Percentiles rank a stretch among this genome's conserved stretches.
Evolutionary conservation across 495 filamentous ascomycete species (phyloP).

Genomic region (Podospora tetraspora): DNA sequence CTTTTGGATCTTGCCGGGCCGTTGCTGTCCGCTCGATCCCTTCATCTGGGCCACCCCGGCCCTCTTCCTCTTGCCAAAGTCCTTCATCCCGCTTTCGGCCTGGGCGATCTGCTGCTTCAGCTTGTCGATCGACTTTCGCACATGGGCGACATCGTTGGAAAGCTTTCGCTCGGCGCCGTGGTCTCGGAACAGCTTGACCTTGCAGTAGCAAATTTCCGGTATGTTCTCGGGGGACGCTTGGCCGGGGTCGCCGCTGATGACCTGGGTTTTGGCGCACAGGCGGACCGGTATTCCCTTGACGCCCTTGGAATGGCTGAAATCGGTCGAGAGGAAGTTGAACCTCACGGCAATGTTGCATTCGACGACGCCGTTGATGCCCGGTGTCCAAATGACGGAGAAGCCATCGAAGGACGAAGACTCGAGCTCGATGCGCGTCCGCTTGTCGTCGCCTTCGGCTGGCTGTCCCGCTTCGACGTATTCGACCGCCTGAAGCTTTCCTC

Average conservation of each 20-base stretch:
- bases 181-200: slow-evolving; percentile 94
- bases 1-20: slow-evolving; percentile 73
- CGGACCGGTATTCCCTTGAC: slow-evolving; percentile 94
- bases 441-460: slow-evolving; percentile 61
- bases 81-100: slow-evolving; percentile 80
- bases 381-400: slow-evolving; percentile 84
- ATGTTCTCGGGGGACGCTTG: slow-evolving; percentile 36
- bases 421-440: slow-evolving; percentile 68
- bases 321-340: slow-evolving; percentile 97
- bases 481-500: slow-evolving; percentile 82
- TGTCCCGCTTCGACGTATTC: slow-evolving; percentile 83
- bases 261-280: slow-evolving; percentile 83
- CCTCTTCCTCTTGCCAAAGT: slow-evolving; percentile 83
- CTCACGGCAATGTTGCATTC: slow-evolving; percentile 82
- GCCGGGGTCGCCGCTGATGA: slow-evolving; percentile 44
- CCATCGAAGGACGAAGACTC: slow-evolving; percentile 85
- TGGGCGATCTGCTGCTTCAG: slow-evolving; percentile 86
- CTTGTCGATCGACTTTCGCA: slow-evolving; percentile 93
- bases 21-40: slow-evolving; percentile 42
- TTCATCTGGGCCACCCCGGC: slow-evolving; percentile 50
- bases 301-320: slow-evolving; percentile 97
- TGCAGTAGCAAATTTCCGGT: slow-evolving; percentile 83
- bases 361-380: slow-evolving; percentile 52
- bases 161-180: slow-evolving; percentile 95
- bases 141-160: slow-evolving; percentile 86